Conservation (phyloP, 768 basidiomycete genomes). For the Lactarius evosmus region DNA sequence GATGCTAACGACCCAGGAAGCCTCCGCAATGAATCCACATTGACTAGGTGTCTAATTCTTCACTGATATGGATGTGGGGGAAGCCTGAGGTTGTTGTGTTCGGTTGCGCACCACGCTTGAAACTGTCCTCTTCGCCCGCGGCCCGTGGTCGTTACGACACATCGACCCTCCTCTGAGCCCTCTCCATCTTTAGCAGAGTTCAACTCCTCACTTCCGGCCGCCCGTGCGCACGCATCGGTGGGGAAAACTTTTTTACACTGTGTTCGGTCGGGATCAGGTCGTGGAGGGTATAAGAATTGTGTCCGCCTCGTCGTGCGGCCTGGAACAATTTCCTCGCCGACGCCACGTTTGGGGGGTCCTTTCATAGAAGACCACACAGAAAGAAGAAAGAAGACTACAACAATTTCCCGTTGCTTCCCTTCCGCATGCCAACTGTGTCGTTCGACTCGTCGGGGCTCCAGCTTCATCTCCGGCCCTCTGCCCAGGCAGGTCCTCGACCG, state of each 20-base stretch:
- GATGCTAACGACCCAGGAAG: neutral
- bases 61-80: neutral
- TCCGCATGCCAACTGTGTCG: neutral
- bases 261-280: neutral
- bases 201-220: neutral
- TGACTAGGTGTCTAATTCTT: neutral
- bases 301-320: neutral
- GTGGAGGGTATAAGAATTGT: neutral
- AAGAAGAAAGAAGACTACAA: neutral
- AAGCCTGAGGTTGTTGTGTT: neutral
- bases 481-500: neutral
- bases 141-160: neutral
- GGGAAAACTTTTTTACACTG: neutral
- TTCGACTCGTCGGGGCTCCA: neutral
- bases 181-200: neutral
- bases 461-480: neutral
- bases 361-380: neutral
- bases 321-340: neutral
- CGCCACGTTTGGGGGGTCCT: neutral
- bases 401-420: neutral
- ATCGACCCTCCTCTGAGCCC: neutral
- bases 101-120: too few species aligned
- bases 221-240: neutral
- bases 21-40: neutral
- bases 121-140: neutral